Evolutionary conservation across 164 flowering plant genomes (phyloP), one percentile per base, ranked within the genome.

Genomic region (Euptelea pleiosperma): DNA sequence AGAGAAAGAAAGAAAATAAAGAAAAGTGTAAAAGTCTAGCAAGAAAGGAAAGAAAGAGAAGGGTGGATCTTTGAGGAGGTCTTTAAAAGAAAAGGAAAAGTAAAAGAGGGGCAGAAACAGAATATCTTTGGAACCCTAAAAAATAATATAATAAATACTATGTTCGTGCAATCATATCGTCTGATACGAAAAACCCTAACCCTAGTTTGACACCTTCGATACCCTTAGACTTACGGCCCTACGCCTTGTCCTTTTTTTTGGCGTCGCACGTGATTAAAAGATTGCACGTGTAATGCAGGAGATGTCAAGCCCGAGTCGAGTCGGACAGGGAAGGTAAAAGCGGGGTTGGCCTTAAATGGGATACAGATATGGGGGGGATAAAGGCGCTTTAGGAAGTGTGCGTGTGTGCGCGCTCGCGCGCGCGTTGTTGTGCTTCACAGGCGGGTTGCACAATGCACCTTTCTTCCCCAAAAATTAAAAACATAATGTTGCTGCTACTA

Each of bases 101-200:
- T 3, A 6, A 19, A 33, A 9, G 21, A 30, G 12, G 21, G 22
- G 6, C 12, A 24, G 31, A 33, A 58, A 47, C 22, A 47, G 58
- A 64, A 67, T 55, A 65, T 72, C 68, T 77, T 55, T 62, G 2
- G 36, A 25, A 26, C 44, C 47, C 34, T n/a, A n/a, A n/a, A n/a
- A 15, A 28, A 41, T 25, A 28, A 46, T 45, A 34, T 5, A 25
- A 63, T 44, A 22, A 22, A 8, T 18, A 54, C 21, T 25, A 53
- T 60, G 41, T 73, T 75, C 66, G 65, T 65, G 69, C 76, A 73
- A 79, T 70, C 55, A 63, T 73, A 67, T 65, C 57, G 46, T 31
- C 35, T 51, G 21, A 54, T 46, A 46, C 50, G 10, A 56, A 50
- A 59, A 70, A 61, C 70, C 73, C 62, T 64, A 58, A 52, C 59